Percentiles rank a stretch among this genome's conserved stretches.
Evolutionary conservation across 306 rosid genomes (phyloP).

Genomic region (Castanea sativa): DNA sequence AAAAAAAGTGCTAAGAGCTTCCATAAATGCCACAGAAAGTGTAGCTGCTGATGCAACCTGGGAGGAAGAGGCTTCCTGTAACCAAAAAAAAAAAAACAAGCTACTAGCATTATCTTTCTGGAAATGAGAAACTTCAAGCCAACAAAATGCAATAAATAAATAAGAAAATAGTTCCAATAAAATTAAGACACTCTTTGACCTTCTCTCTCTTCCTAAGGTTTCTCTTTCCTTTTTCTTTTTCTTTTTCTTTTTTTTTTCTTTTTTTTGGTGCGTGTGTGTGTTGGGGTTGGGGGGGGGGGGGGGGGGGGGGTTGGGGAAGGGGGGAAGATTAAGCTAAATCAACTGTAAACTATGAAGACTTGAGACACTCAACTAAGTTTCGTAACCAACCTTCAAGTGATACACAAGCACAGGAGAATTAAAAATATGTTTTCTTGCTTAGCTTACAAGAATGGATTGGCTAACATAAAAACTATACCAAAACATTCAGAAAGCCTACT

Average conservation of each 20-base stretch:
- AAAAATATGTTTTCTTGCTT: not conserved
- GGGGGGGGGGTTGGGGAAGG: not conserved
- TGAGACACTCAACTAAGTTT: not conserved
- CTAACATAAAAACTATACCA: not conserved
- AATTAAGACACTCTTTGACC: not conserved
- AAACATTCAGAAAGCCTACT: not conserved
- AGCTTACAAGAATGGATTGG: not conserved
- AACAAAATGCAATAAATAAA: not conserved
- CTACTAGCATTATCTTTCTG: conserved; percentile 9
- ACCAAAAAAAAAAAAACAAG: conserved; percentile 19
- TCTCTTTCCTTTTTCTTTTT: not conserved
- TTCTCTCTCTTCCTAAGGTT: not conserved
- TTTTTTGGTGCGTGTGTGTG: not conserved
- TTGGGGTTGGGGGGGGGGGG: no score
- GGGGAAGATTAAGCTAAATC: not conserved
- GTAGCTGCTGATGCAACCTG: conserved; percentile 96
- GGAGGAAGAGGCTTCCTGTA: conserved; percentile 88
- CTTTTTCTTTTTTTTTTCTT: not conserved
- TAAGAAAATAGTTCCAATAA: not conserved
- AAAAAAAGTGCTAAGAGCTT: conserved; percentile 91
- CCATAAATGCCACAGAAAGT: conserved; percentile 96
- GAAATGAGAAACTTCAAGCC: conserved; percentile 14
- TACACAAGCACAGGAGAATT: not conserved
- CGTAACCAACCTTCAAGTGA: not conserved
- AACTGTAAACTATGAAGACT: not conserved